Base-by-base conservation (phyloP, 2,329 filamentous ascomycete species). In the Diatrype stigma region DNA sequence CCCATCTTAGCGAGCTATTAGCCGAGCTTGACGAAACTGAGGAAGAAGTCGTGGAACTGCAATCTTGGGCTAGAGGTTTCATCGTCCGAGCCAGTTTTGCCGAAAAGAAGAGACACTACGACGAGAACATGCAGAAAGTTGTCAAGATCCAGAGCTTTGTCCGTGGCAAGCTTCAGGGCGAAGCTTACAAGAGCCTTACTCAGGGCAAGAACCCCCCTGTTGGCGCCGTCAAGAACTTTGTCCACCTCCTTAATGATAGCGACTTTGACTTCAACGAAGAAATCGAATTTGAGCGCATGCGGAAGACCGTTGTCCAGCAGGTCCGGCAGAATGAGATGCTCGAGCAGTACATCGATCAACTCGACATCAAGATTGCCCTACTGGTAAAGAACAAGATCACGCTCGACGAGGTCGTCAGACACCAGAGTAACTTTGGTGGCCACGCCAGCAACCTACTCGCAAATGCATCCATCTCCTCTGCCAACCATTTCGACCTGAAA, bases 311-410 rank as follows among this genome's bases (percentile, higher is more conserved):
- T 16, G 92, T 99, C 6, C 92, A 97, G 66, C 92, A 97, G 66
- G 94, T 99, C 10, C 87, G 93, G 45, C 92, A 96, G 62, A 99
- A 99, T 64, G 94, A 99, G 72, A 86, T 96, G 76, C 84, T 95
- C 37, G 94, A 99, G 71, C 91, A 96, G 67, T 99, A 99, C 65
- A 96, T 99, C 60, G 92, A 96, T 62, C 94, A 99, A 67, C 81
- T 99, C 34, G 95, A 99, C 66, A 96, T 99, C 77, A 99, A 99
- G 74, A 99, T 99, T 67, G 94, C 94, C 1, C 81, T 99, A 3
- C 79, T 99, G 17, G 94, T 99, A 63, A 97, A 97, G 79, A 99
- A 99, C 81, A 99, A 99, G 72, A 99, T 99, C 64, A 97, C 94
- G 0, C 79, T 99, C 3, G 94, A 99, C 65, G 95, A 99, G 71